phyloP scores from a whole-genome alignment of 768 basidiomycete genomes.

The Xerocomus spinulosus region DNA sequence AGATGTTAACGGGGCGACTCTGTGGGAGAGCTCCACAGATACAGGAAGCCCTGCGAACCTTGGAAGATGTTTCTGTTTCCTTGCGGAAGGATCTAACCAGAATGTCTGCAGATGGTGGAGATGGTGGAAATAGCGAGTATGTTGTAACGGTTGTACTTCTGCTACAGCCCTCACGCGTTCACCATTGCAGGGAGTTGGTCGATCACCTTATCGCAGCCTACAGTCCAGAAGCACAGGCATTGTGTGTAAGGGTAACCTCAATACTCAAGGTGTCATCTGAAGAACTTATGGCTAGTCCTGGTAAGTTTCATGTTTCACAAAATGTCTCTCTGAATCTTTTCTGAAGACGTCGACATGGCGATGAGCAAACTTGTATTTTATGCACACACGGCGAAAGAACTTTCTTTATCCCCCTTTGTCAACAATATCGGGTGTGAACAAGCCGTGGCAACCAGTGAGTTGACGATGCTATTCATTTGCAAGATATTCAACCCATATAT shows the following conservation, averaged over 20 bases:
- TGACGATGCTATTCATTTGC: neutral
- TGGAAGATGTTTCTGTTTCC: slow-evolving; percentile 56
- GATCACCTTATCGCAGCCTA: slow-evolving; percentile 42
- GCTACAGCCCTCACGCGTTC: neutral
- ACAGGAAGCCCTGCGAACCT: slow-evolving; percentile 48
- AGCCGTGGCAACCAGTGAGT: slow-evolving; percentile 35
- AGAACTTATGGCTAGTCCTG: slow-evolving; percentile 27
- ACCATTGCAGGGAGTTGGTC: slow-evolving; percentile 35
- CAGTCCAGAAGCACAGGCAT: slow-evolving; percentile 45
- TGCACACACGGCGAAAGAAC: slow-evolving; percentile 45
- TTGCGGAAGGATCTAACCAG: slow-evolving; percentile 57
- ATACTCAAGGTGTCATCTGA: slow-evolving; percentile 38
- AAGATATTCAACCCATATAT: slow-evolving; percentile 5
- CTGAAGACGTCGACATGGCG: slow-evolving; percentile 5
- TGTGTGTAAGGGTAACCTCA: slow-evolving; percentile 40
- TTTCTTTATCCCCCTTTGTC: slow-evolving; percentile 42
- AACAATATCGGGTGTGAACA: slow-evolving; percentile 40
- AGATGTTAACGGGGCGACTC: slow-evolving; percentile 63
- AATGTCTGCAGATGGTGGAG: slow-evolving; percentile 37
- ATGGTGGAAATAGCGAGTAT: slow-evolving; percentile 44
- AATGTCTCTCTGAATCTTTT: slow-evolving; percentile 3
- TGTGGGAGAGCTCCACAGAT: slow-evolving; percentile 58
- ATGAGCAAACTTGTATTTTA: slow-evolving; percentile 43
- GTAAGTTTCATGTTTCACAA: slow-evolving; percentile 27
- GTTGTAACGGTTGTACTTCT: slow-evolving; percentile 12